Evolutionary conservation across 2,329 filamentous ascomycete genomes (phyloP), one percentile per base, ranked within the genome.

Genomic region (Aureobasidium zeae): DNA sequence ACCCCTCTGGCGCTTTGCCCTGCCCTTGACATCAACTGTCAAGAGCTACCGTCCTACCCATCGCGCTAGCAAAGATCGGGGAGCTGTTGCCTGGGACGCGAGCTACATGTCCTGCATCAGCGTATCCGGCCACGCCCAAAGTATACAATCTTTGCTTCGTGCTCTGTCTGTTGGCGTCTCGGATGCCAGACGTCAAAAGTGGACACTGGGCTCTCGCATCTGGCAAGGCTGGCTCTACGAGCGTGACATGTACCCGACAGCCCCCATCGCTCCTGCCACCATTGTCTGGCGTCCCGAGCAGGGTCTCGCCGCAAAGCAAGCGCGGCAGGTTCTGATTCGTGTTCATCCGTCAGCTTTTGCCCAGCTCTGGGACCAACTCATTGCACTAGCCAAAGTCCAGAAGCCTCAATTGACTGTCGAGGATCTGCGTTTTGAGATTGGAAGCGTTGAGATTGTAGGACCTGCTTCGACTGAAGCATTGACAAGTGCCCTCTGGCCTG

Each of bases 101-200:
- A 96, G 88, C 60, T 98, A 95, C 59, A 83, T 91, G 68, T 84
- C 85, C 53, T 94, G 86, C 1, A 82, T 96, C 51, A 74, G 81
- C 11, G 59, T 96, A 3, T 79, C 81, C 52, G 91, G 88, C 0
- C 65, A 69, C 11, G 67, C 76, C 29, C 62, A 67, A 21, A 80
- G 79, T 42, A 66, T 94, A 29, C 69, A 79, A 44, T 73, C 74
- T 26, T 68, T 89, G 8, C 60, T 96, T 24, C 77, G 69, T 54
- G 71, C 70, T 4, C 53, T 94, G 2, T 80, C 83, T 1, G 62
- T 86, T 32, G 66, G 67, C 15, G 66, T 66, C 12, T 34, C 35
- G 9, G 20, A 34, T 11, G 69, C 73, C 12, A 77, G 72, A 47
- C 81, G 79, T 5, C 70, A 65, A 46, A 86, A 79, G 59, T 94